These are phyloP conservation scores for Kurtzmaniella quercitrusa DNA, from an alignment of 1,139 yeast genomes.

Conservation along the genomic window DNA sequence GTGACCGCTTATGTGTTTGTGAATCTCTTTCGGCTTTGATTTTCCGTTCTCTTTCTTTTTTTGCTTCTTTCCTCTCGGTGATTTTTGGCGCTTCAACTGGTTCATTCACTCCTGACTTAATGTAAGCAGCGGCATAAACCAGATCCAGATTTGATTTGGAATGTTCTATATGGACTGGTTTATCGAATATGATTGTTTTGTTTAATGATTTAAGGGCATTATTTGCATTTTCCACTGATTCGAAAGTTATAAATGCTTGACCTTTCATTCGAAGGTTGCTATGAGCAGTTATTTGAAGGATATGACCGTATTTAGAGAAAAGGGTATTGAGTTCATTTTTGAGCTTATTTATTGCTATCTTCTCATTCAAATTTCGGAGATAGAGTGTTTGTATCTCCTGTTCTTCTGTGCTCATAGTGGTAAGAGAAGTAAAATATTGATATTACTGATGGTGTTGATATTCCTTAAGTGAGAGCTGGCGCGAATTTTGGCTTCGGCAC, in stretches of 20 bases:
- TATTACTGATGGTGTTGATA: not conserved
- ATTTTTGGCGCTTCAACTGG: constrained; percentile 8
- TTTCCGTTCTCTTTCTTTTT: constrained; percentile 12
- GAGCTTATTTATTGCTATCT: constrained; percentile 51
- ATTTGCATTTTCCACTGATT: constrained; percentile 37
- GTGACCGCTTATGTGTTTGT: constrained; percentile 5
- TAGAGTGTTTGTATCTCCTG: constrained; percentile 43
- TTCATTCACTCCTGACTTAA: not conserved
- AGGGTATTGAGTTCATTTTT: constrained; percentile 37
- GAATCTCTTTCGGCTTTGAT: constrained; percentile 14
- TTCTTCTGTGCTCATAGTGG: not conserved
- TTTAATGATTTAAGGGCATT: constrained; percentile 45
- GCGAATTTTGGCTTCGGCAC: not conserved
- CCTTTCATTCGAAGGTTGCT: constrained; percentile 66
- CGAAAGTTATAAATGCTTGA: constrained; percentile 80
- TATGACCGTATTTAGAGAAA: constrained; percentile 46
- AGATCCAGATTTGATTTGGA: constrained; percentile 49
- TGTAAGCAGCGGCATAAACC: constrained; percentile 3
- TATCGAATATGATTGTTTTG: constrained; percentile 47
- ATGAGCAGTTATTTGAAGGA: constrained; percentile 56
- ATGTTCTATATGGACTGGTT: constrained; percentile 42
- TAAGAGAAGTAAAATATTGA: not conserved
- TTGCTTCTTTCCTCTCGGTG: constrained; percentile 19
- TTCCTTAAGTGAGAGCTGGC: not conserved
- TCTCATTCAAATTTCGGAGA: constrained; percentile 69